Evolutionary conservation across 306 rosid genomes (phyloP).

Genomic region (Gleditsia sinensis): DNA sequence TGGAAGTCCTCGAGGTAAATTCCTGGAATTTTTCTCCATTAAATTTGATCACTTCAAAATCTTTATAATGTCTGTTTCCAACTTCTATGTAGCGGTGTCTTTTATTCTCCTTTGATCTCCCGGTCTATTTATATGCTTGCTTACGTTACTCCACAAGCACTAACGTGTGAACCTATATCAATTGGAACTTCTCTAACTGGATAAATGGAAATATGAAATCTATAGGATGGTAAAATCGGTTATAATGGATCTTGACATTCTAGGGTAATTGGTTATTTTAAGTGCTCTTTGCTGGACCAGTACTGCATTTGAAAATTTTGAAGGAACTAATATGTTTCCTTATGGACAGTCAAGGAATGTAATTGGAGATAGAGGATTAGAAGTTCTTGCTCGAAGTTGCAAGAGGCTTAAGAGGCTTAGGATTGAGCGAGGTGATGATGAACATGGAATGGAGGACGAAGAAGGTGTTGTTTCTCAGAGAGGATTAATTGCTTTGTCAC

Average conservation of each 20-base stretch:
- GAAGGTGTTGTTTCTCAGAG: constrained; percentile 91
- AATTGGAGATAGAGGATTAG: constrained; percentile 94
- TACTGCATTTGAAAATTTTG: constrained; percentile 17
- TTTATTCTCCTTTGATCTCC: background rate
- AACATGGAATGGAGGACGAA: constrained; percentile 87
- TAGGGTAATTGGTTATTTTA: constrained; percentile 15
- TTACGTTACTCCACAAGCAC: background rate
- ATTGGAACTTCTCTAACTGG: background rate
- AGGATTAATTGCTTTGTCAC: constrained; percentile 87
- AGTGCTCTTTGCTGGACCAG: constrained; percentile 20
- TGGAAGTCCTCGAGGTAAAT: constrained; percentile 84
- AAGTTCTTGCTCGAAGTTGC: constrained; percentile 78
- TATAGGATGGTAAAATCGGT: constrained; percentile 1
- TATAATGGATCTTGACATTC: constrained; percentile 7
- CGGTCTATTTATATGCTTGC: background rate
- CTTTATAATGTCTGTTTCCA: constrained; percentile 3
- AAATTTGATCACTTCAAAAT: constrained; percentile 16
- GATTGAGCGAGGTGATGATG: constrained; percentile 93
- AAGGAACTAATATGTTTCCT: constrained; percentile 24
- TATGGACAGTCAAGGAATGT: constrained; percentile 86
- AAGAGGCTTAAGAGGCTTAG: constrained; percentile 81
- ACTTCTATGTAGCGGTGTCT: constrained; percentile 1
- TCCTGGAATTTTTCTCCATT: background rate
- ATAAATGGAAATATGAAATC: background rate
- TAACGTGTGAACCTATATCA: background rate